A percentile compares a stretch with the other conserved stretches of the same genome.
Conservation (phyloP, 495 filamentous ascomycete genomes). For the Tuber melanosporum region DNA sequence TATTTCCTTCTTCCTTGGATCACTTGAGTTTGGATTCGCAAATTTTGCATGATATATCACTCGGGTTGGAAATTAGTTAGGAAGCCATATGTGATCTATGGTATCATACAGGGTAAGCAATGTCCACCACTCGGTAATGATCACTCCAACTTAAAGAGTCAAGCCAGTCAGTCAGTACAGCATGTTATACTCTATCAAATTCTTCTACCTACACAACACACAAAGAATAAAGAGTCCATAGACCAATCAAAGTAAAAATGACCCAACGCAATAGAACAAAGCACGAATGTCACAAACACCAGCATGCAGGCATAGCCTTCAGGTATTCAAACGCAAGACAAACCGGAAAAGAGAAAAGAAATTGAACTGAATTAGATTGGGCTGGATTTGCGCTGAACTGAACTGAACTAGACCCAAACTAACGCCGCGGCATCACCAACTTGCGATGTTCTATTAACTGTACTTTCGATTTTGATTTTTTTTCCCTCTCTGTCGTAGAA, state of each 20-base stretch:
- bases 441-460: not conserved
- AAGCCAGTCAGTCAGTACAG: not conserved
- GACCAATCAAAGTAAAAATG: not conserved
- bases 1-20: not conserved
- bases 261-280: not conserved
- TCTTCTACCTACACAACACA: not conserved
- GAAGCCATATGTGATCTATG: not conserved
- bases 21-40: not conserved
- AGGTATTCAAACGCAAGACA: not conserved
- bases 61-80: not conserved
- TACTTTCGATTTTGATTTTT: conserved; percentile 2
- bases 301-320: not conserved
- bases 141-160: not conserved
- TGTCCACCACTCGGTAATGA: not conserved
- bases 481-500: not conserved
- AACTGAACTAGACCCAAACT: not conserved
- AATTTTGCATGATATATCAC: not conserved
- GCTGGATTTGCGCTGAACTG: not conserved
- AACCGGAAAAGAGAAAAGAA: not conserved
- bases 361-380: not conserved
- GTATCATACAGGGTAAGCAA: not conserved
- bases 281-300: not conserved
- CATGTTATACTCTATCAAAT: conserved; percentile 1
- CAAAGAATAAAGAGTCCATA: not conserved
- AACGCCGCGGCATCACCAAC: conserved; percentile 1